Evolutionary conservation across 106 monocot species (phyloP).

Genomic region (Vanilla planifolia): DNA sequence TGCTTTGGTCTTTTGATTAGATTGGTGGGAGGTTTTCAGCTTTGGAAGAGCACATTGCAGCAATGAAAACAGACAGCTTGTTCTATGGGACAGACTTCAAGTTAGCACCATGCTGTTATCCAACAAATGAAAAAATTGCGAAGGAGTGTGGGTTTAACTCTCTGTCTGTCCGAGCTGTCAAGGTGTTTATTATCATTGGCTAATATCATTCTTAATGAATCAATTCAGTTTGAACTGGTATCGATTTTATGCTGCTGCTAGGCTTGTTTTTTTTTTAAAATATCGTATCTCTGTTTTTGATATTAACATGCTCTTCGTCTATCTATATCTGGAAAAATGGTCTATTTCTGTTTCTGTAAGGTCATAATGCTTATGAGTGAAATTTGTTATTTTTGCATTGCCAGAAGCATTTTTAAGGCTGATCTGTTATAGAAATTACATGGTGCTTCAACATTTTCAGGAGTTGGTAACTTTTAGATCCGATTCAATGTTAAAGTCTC

Average conservation of each 20-base stretch:
- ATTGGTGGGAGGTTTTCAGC: conserved; percentile 78
- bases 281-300: no score
- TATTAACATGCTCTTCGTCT: no score
- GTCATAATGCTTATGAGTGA: no score
- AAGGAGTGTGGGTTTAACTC: conserved; percentile 79
- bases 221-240: not conserved
- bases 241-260: no score
- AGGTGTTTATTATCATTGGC: conserved; percentile 44
- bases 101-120: conserved; percentile 58
- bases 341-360: no score
- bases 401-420: not conserved
- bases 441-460: conserved; percentile 29
- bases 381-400: no score
- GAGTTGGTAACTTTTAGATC: conserved; percentile 84
- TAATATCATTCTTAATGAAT: not conserved
- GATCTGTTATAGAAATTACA: not conserved
- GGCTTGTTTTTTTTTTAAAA: no score
- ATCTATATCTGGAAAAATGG: no score
- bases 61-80: conserved; percentile 39
- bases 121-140: conserved; percentile 56
- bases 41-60: conserved; percentile 74
- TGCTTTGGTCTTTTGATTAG: conserved; percentile 25
- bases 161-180: conserved; percentile 74
- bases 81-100: conserved; percentile 96
- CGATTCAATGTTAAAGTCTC: conserved; percentile 43